Conservation (phyloP, 2,329 filamentous ascomycete species). For the Chlorencoelia australis region DNA sequence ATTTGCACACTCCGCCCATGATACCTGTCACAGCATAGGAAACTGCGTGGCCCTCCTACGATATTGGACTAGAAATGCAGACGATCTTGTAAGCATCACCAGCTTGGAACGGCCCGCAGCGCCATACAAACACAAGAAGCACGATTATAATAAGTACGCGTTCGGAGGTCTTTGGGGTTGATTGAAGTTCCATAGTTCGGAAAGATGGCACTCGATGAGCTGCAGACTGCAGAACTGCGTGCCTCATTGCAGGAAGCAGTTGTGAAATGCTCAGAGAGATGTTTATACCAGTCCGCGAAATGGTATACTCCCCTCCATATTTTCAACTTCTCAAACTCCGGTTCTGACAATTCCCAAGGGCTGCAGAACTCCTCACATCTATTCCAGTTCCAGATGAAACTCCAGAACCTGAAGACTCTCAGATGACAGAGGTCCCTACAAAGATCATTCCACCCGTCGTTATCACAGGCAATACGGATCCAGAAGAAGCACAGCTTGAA, state of each 20-base stretch:
- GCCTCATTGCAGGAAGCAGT: conserved; percentile 74
- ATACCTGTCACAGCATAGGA: too few relatives aligned
- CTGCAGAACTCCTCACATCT: conserved; percentile 83
- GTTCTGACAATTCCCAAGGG: conserved; percentile 45
- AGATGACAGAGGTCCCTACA: conserved; percentile 43
- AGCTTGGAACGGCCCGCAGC: neutral
- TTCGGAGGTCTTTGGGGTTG: too few relatives aligned
- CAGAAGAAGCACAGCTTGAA: conserved; percentile 66
- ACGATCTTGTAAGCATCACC: too few relatives aligned
- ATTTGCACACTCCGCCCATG: too few relatives aligned
- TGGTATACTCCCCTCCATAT: conserved; percentile 47
- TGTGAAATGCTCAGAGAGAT: conserved; percentile 85
- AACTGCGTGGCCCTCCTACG: too few relatives aligned
- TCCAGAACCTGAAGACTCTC: conserved; percentile 45
- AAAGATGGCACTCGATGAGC: conserved; percentile 35
- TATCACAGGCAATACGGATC: conserved; percentile 50
- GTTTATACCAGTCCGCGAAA: conserved; percentile 92
- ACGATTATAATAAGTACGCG: neutral
- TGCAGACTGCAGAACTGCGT: conserved; percentile 43
- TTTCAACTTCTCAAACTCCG: neutral
- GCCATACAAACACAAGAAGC: neutral
- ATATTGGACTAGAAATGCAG: neutral
- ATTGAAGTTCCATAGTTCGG: too few relatives aligned
- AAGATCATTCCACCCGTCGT: conserved; percentile 40
- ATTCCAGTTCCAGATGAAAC: conserved; percentile 48